Evolutionary conservation across 768 basidiomycete genomes (phyloP), one percentile per base, ranked within the genome.

Genomic region (Cystobasidium tubakii): DNA sequence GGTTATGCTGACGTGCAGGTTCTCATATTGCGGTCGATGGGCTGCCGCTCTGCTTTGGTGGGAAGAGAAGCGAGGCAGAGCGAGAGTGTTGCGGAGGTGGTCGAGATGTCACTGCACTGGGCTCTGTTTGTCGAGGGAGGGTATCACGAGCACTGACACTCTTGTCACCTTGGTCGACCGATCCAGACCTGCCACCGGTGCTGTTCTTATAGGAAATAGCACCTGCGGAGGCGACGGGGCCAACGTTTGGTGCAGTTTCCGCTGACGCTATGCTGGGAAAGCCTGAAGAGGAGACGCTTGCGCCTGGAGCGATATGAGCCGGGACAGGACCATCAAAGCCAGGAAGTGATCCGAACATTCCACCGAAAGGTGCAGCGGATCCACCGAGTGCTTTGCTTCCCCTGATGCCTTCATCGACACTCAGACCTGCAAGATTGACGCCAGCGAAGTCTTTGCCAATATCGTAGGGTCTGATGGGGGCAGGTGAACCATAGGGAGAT

Each of bases 291-390:
- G 46, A n/a, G 9, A 50, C n/a, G 46, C 46, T n/a, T 50, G 9
- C 46, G 21, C 46, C 46, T 17, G 46, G 46, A 50, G 46, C 46
- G 21, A n/a, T 19, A 9, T 17, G 46, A 50, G 46, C 7, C n/a
- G 12, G 46, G n/a, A n/a, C 46, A n/a, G 46, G 46, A 3, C 46
- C 46, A 31, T 71, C 69, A 25, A 71, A 71, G n/a, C 69, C 55
- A 15, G 69, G 69, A 60, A 71, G 19, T 1, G 69, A 34, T 15
- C 69, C 69, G 27, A 71, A 71, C 69, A 71, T 71, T 17, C 69
- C 69, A 4, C 69, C 69, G 33, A 71, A 71, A 12, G 69, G 69
- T 13, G 69, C 69, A 31, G 10, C 50, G n/a, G 66, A 46, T 3
- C 25, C 34, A 19, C 50, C 50, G 13, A 31, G 21, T 1, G 36